Conservation (phyloP, 2,329 filamentous ascomycete species). For the Exophiala sp. region DNA sequence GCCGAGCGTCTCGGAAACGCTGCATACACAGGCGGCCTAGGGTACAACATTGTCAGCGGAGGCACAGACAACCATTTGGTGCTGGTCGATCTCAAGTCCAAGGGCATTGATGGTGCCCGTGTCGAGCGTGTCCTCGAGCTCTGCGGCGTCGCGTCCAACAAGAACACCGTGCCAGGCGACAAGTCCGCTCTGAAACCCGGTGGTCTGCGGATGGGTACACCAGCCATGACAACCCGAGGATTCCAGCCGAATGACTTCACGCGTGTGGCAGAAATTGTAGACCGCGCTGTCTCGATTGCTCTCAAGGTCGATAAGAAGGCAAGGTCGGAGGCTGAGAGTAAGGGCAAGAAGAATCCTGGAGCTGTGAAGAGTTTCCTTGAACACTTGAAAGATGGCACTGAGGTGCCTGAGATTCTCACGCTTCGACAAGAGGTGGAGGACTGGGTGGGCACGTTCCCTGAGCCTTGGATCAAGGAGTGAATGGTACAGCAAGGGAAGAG, state of each 20-base stretch:
- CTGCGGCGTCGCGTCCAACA: conserved; percentile 99
- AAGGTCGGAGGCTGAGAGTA: conserved; percentile 25
- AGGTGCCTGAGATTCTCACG: conserved; percentile 31
- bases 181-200: conserved; percentile 93
- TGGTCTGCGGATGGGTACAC: conserved; percentile 93
- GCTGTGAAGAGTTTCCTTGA: conserved; percentile 34
- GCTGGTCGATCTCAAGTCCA: conserved; percentile 83
- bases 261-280: conserved; percentile 84
- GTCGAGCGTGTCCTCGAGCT: conserved; percentile 95
- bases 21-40: conserved; percentile 65
- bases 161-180: conserved; percentile 97
- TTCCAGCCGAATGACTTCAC: conserved; percentile 92
- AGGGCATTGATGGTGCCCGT: conserved; percentile 82
- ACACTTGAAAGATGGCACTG: conserved; percentile 31
- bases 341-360: conserved; percentile 32
- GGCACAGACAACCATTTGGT: conserved; percentile 98
- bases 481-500: too few relatives aligned
- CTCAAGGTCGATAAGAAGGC: conserved; percentile 29
- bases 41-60: conserved; percentile 85
- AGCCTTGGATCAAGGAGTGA: conserved; percentile 30
- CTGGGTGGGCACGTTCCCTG: conserved; percentile 34
- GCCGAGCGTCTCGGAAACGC: conserved; percentile 65
- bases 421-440: conserved; percentile 33
- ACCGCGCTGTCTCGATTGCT: conserved; percentile 74
- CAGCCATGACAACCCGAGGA: conserved; percentile 94